These are phyloP conservation scores for Syzygium aqueum DNA, from an alignment of 345 rosid species.

Conservation along the genomic window DNA sequence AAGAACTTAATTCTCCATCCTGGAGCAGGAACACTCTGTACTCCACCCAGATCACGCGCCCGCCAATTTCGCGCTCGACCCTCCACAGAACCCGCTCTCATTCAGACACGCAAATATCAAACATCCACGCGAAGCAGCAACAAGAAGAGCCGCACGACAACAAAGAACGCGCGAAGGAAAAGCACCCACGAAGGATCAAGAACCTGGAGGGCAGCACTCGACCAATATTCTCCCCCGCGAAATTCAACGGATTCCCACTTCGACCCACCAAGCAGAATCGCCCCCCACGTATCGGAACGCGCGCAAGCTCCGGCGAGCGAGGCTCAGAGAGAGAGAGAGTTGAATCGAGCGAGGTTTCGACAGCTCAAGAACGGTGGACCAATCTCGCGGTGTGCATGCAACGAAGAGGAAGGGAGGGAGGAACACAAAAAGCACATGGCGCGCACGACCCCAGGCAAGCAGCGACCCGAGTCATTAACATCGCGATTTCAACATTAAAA, in stretches of 20 bases:
- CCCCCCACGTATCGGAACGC: not conserved
- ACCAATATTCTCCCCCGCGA: not conserved
- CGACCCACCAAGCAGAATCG: not conserved
- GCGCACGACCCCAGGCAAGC: not conserved
- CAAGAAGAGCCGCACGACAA: not conserved
- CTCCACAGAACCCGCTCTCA: not conserved
- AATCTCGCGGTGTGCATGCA: not conserved
- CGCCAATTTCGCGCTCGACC: not conserved
- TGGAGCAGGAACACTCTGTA: not conserved
- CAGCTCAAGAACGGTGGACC: not conserved
- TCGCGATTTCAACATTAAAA: not conserved
- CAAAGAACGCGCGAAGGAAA: not conserved
- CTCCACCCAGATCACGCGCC: not conserved
- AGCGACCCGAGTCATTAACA: not conserved
- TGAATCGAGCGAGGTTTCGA: not conserved
- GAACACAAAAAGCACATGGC: not conserved
- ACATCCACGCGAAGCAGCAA: not conserved
- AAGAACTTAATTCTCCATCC: not conserved
- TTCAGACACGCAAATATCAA: not conserved
- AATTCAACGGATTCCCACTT: not conserved
- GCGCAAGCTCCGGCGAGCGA: not conserved
- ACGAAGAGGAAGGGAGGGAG: not conserved
- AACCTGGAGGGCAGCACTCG: not conserved
- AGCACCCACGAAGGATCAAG: not conserved
- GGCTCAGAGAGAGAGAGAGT: not conserved